Conservation (phyloP, 2,329 filamentous ascomycete genomes). For the Ascochyta lentis region DNA sequence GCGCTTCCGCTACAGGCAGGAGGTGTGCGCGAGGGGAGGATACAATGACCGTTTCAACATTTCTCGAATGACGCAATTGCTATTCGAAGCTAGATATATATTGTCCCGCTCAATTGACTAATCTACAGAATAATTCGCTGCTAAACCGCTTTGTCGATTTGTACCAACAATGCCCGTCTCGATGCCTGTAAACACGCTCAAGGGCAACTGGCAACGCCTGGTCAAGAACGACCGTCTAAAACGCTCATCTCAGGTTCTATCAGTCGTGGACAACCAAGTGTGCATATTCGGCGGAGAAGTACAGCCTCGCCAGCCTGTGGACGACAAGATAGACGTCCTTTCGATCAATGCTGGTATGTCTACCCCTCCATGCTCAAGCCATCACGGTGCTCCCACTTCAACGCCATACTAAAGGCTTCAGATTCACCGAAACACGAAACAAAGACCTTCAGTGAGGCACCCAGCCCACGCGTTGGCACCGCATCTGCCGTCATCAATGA, state of each 20-base stretch:
- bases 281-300: slow-evolving; percentile 82
- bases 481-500: slow-evolving; percentile 71
- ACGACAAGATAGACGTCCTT: slow-evolving; percentile 75
- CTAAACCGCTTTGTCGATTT: not conserved
- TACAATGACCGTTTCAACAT: slow-evolving; percentile 3
- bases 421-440: slow-evolving; percentile 50
- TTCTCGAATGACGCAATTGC: slow-evolving; percentile 17
- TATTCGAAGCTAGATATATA: not conserved
- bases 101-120: not conserved
- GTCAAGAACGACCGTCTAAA: slow-evolving; percentile 56
- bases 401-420: slow-evolving; percentile 40
- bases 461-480: slow-evolving; percentile 74
- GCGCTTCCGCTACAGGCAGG: slow-evolving; percentile 11
- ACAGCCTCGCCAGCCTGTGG: slow-evolving; percentile 68
- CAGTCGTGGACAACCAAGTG: slow-evolving; percentile 64
- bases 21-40: not conserved
- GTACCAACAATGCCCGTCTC: slow-evolving; percentile 31
- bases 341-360: slow-evolving; percentile 51
- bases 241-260: slow-evolving; percentile 76
- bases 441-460: slow-evolving; percentile 53
- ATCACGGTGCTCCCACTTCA: slow-evolving; percentile 26
- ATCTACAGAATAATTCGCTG: not conserved
- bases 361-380: slow-evolving; percentile 12
- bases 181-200: slow-evolving; percentile 35
- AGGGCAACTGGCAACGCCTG: slow-evolving; percentile 49